A percentile compares a stretch with the other conserved stretches of the same genome.
These are phyloP conservation scores for Pezicula rhizophila DNA, from an alignment of 2,329 filamentous ascomycete genomes.

Conservation along the genomic window DNA sequence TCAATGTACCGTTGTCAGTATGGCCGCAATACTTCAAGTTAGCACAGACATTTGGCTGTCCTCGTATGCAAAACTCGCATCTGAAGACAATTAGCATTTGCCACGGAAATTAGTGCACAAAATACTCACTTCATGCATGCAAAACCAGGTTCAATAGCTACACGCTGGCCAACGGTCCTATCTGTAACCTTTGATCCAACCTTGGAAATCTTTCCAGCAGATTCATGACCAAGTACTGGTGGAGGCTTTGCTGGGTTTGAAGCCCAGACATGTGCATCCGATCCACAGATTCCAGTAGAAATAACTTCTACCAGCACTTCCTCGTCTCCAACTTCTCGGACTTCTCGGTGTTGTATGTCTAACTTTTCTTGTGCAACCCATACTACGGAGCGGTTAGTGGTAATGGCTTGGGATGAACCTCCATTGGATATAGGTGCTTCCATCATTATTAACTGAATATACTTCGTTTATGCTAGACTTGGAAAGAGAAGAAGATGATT, in stretches of 20 bases:
- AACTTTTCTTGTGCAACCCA: conserved; percentile 15
- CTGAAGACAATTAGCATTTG: not conserved
- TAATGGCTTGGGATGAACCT: not conserved
- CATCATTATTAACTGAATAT: not conserved
- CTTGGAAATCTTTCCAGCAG: conserved; percentile 33
- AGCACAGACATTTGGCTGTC: conserved; percentile 59
- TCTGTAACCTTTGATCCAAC: conserved; percentile 35
- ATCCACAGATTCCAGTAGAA: conserved; percentile 57
- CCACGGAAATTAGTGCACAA: not conserved
- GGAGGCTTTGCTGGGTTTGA: conserved; percentile 24
- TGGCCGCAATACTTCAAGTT: conserved; percentile 63
- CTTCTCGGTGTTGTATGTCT: conserved; percentile 1
- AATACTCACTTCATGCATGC: conserved; percentile 29
- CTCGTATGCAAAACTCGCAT: conserved; percentile 30
- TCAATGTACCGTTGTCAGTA: conserved; percentile 60
- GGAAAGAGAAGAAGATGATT: too few relatives aligned
- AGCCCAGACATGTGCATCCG: conserved; percentile 42
- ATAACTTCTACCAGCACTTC: conserved; percentile 15
- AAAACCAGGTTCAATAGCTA: conserved; percentile 41
- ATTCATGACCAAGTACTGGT: conserved; percentile 40
- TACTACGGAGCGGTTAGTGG: conserved; percentile 16
- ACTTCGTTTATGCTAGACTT: too few relatives aligned
- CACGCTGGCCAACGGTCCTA: conserved; percentile 35
- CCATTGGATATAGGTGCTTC: not conserved
- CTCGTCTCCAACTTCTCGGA: conserved; percentile 5